A percentile compares a stretch with the other conserved stretches of the same genome.
These are phyloP conservation scores for Gaertneriomyces semiglobifer DNA, from an alignment of 192 early-diverging fungal species.

Conservation along the genomic window DNA sequence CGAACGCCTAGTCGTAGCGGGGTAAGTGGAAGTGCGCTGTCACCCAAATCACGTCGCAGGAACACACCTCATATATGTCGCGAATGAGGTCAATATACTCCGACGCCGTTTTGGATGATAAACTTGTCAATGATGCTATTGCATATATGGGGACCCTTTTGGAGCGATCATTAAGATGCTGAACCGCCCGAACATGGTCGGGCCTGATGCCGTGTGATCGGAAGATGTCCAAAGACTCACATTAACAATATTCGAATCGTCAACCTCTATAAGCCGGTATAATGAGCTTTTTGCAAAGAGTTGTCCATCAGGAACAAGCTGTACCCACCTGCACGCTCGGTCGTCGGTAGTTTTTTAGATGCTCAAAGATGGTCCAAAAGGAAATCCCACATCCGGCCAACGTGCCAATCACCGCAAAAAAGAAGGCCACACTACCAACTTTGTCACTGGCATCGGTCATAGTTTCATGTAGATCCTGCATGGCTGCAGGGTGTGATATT, in stretches of 20 bases:
- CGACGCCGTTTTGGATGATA: conserved; percentile 69
- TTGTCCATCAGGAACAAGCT: not conserved
- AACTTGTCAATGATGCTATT: conserved; percentile 71
- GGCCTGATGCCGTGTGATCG: not conserved
- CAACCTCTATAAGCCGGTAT: conserved; percentile 38
- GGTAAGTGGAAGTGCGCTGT: not conserved
- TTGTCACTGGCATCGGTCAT: too few species aligned
- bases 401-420: conserved; percentile 22
- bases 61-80: conserved; percentile 76
- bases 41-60: not conserved
- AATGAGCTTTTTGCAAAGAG: not conserved
- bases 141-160: conserved; percentile 86
- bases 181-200: conserved; percentile 15
- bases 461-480: too few species aligned
- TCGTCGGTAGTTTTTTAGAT: conserved; percentile 50
- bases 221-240: conserved; percentile 15
- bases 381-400: conserved; percentile 18
- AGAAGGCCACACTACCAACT: conserved; percentile 1
- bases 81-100: conserved; percentile 87
- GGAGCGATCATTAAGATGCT: conserved; percentile 29
- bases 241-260: conserved; percentile 56
- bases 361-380: conserved; percentile 36
- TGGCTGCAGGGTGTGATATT: too few species aligned
- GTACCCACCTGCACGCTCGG: conserved; percentile 51
- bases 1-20: conserved; percentile 1